Evolutionary conservation across 495 filamentous ascomycete genomes (phyloP), one percentile per base, ranked within the genome.

Genomic region (Pseudomonodictys pantanalensis): DNA sequence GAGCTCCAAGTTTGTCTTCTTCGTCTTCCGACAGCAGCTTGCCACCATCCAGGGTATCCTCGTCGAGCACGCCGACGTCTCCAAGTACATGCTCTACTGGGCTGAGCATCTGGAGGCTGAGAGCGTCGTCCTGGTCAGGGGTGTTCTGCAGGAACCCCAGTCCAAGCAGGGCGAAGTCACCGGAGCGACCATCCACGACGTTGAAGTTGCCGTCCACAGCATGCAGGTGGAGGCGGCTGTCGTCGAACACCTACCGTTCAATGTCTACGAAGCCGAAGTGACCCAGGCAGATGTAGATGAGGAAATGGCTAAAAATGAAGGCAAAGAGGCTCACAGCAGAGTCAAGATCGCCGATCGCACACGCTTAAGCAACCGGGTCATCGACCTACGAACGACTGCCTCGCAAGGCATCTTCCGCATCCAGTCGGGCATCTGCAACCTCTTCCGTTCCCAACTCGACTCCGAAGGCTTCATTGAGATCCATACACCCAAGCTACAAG

Each of bases 1-100:
- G 77, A 89, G 90, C 64, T 87, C 90, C 58, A 95, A 96, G 75
- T 84, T 97, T 78, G 87, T 84, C 53, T 97, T 97, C 76, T 80
- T 97, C 68, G 89, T 93, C 73, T 81, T 97, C 52, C 80, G 91
- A 54, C 86, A 96, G 77, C 86, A 89, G 69, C 83, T 85, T 46
- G 82, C 84, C 68, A 86, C 89, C 24, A 84, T 96, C 17, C 92
- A 96, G 77, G 91, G 84, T 50, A 83, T 87, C 32, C 89, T 65
- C 77, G 85, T 51, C 82, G 85, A 67, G 74, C 77, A 61, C 79
- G 83, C 24, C 67, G 76, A 78, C 60, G 77, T 77, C 35, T 80
- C 77, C 60, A 76, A 68, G 68, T 84, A 68, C 75, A 91, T 75
- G 80, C 73, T 81, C 63, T 84, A 82, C 62, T 86, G 83, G 73